Conservation (phyloP, 768 basidiomycete species). For the Phanerochaete sordida region DNA sequence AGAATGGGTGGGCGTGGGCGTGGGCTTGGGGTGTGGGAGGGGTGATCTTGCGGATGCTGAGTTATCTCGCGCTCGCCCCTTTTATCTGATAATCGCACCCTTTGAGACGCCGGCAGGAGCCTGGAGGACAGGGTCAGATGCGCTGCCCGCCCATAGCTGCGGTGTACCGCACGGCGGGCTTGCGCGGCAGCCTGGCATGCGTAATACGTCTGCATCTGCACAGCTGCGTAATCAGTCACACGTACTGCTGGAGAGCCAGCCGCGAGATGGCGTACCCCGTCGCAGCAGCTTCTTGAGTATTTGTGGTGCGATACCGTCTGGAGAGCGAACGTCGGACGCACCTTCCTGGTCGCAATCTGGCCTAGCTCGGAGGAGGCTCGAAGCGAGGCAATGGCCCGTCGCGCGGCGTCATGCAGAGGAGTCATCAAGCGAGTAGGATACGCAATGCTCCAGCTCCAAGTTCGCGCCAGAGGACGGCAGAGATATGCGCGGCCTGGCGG, state of each 20-base stretch:
- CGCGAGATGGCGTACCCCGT: not conserved
- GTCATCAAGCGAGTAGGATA: no score
- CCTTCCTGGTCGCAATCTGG: not conserved
- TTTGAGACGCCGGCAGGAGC: no score
- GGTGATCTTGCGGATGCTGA: not conserved
- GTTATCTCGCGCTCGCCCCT: not conserved
- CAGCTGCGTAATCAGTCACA: not conserved
- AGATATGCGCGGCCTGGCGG: no score
- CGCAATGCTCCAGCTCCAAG: no score
- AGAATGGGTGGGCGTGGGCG: not conserved
- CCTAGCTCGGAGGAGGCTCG: not conserved
- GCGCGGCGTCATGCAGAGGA: no score
- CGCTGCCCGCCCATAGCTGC: no score
- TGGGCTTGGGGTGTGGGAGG: not conserved
- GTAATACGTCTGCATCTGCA: not conserved
- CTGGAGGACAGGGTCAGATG: no score
- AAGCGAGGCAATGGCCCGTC: no score
- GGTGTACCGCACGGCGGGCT: not conserved
- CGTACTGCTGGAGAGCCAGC: not conserved
- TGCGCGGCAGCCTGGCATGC: not conserved
- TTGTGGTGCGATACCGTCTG: not conserved
- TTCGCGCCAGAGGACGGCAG: no score
- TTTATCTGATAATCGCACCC: conserved; percentile 9
- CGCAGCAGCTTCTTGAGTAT: not conserved
- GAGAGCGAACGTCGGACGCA: not conserved